Conservation (phyloP, 495 filamentous ascomycete species). For the Neurospora sublineolata region DNA sequence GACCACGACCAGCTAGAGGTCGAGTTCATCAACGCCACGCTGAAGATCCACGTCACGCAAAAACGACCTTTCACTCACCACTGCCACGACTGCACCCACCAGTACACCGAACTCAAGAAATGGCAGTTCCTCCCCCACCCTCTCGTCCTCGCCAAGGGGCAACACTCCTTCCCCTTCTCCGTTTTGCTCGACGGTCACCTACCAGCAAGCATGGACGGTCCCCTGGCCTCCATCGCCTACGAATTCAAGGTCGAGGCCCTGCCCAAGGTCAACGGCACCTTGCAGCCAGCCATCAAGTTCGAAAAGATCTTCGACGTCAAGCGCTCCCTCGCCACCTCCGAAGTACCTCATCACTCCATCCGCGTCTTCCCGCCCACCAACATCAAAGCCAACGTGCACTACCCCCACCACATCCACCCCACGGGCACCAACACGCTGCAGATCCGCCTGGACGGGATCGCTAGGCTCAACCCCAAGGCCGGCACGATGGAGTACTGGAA, state of each 20-base stretch:
- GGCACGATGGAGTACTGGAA: slow-evolving; percentile 61
- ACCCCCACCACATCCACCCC: slow-evolving; percentile 75
- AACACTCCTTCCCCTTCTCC: slow-evolving; percentile 83
- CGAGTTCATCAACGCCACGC: slow-evolving; percentile 54
- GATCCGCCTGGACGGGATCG: slow-evolving; percentile 69
- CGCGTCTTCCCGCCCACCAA: slow-evolving; percentile 95
- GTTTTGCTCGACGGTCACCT: slow-evolving; percentile 78
- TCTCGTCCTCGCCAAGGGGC: slow-evolving; percentile 46
- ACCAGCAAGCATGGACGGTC: slow-evolving; percentile 66
- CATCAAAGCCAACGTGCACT: slow-evolving; percentile 68
- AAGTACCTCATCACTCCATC: slow-evolving; percentile 62
- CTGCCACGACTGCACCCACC: slow-evolving; percentile 63
- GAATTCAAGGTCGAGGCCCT: slow-evolving; percentile 64
- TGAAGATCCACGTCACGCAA: slow-evolving; percentile 55
- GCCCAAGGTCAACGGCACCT: slow-evolving; percentile 35
- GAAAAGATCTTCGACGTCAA: slow-evolving; percentile 55
- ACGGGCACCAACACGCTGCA: slow-evolving; percentile 71
- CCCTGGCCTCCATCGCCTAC: slow-evolving; percentile 67
- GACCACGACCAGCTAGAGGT: slow-evolving; percentile 43
- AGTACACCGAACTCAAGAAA: slow-evolving; percentile 56
- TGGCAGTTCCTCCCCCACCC: slow-evolving; percentile 70
- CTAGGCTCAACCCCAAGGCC: slow-evolving; percentile 45
- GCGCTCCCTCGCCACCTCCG: slow-evolving; percentile 53
- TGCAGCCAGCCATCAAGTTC: slow-evolving; percentile 40
- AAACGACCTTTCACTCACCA: slow-evolving; percentile 69